A percentile compares a stretch with the other conserved stretches of the same genome.
Evolutionary conservation across 257 asterid genomes (phyloP).

Genomic region (Verbascum thapsus): DNA sequence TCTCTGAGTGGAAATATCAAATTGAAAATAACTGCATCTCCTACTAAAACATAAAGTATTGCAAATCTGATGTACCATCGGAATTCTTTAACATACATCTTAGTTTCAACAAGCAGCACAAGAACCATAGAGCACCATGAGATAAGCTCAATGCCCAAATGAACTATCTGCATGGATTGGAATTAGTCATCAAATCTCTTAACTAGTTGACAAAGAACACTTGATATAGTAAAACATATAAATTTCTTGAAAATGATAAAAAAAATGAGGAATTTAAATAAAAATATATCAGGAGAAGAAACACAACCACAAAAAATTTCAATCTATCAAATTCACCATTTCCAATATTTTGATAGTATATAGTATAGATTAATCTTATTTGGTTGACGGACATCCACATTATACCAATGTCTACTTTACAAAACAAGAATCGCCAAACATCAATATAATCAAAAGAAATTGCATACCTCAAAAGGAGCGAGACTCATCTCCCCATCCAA

Average conservation of each 20-base stretch:
- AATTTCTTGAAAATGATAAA: too few relatives aligned
- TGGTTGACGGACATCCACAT: too few relatives aligned
- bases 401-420: too few relatives aligned
- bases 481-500: slow-evolving; percentile 53
- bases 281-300: too few relatives aligned
- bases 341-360: too few relatives aligned
- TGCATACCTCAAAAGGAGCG: slow-evolving; percentile 78
- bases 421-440: slow-evolving; percentile 15
- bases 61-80: slow-evolving; percentile 88
- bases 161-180: slow-evolving; percentile 55
- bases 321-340: too few relatives aligned
- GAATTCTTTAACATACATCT: slow-evolving; percentile 66
- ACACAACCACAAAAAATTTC: too few relatives aligned
- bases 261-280: too few relatives aligned
- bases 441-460: slow-evolving; percentile 23
- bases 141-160: slow-evolving; percentile 57
- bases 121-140: slow-evolving; percentile 74
- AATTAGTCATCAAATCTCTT: too few relatives aligned
- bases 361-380: too few relatives aligned
- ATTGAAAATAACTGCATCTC: slow-evolving; percentile 71
- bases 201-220: too few relatives aligned
- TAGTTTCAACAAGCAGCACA: slow-evolving; percentile 68
- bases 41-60: slow-evolving; percentile 61
- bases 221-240: too few relatives aligned
- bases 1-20: slow-evolving; percentile 53